These are phyloP conservation scores for Ramaria sp. DNA, from an alignment of 768 basidiomycete genomes.

Conservation along the genomic window DNA sequence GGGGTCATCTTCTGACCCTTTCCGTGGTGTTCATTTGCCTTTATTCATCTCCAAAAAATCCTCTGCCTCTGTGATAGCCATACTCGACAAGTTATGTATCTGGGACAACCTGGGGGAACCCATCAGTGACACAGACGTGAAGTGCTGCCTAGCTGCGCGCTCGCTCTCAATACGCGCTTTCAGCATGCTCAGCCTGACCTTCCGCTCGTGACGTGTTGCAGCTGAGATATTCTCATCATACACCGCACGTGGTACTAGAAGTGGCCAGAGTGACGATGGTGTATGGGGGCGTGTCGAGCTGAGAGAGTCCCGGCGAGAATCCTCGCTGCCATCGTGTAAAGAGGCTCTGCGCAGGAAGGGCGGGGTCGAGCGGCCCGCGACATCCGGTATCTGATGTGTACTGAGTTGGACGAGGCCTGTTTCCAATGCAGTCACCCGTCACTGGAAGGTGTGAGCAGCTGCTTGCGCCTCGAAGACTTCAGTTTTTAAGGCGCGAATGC, in stretches of 20 bases:
- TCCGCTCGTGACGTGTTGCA: constrained; percentile 72
- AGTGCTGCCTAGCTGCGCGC: no score
- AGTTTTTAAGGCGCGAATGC: constrained; percentile 69
- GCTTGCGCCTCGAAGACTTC: no score
- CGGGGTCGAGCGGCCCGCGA: constrained; percentile 22
- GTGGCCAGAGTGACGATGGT: no score
- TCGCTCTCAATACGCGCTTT: constrained; percentile 86
- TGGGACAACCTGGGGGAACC: constrained; percentile 36
- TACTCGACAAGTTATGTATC: constrained; percentile 16
- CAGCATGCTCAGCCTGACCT: constrained; percentile 79
- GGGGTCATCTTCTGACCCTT: no score
- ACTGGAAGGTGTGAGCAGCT: no score
- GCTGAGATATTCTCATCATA: no score
- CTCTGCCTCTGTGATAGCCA: constrained; percentile 4
- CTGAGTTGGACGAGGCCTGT: constrained; percentile 48
- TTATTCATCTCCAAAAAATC: constrained; percentile 27
- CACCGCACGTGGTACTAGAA: no score
- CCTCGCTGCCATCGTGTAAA: constrained; percentile 31
- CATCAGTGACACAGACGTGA: constrained; percentile 13
- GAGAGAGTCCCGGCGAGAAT: constrained; percentile 29
- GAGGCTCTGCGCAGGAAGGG: no score
- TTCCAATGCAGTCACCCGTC: constrained; percentile 52
- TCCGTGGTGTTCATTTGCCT: no score
- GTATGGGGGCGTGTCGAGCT: no score
- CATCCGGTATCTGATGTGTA: constrained; percentile 19